These are phyloP conservation scores for Cryoendolithus antarcticus DNA, from an alignment of 2,329 filamentous ascomycete genomes.

Conservation along the genomic window DNA sequence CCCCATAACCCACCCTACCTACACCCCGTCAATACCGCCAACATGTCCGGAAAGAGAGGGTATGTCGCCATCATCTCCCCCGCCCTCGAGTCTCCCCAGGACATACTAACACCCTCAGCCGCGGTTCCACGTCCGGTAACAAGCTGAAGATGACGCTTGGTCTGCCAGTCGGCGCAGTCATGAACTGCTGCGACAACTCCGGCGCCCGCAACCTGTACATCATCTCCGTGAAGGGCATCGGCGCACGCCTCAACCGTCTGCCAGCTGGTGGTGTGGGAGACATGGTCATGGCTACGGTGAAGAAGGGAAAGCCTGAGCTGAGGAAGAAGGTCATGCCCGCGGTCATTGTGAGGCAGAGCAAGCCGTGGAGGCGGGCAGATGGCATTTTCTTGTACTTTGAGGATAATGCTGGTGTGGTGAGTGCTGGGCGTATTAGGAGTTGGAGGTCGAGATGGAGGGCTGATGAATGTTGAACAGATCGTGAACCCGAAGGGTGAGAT, in stretches of 20 bases:
- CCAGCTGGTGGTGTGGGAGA: slow-evolving; percentile 96
- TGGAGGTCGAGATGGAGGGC: slow-evolving; percentile 1
- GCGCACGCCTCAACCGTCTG: slow-evolving; percentile 93
- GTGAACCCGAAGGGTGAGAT: slow-evolving; percentile 99
- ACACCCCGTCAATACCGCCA: background rate
- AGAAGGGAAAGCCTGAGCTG: slow-evolving; percentile 99
- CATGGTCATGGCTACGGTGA: slow-evolving; percentile 99
- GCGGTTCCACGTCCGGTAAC: slow-evolving; percentile 91
- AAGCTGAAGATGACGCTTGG: slow-evolving; percentile 99
- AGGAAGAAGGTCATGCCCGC: slow-evolving; percentile 99
- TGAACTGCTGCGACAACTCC: slow-evolving; percentile 99
- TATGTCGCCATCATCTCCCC: no score
- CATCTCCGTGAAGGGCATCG: slow-evolving; percentile 98
- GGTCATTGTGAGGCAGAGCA: slow-evolving; percentile 96
- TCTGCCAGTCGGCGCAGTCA: slow-evolving; percentile 98
- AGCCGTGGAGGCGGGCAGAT: slow-evolving; percentile 98
- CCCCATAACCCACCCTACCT: background rate
- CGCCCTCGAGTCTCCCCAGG: background rate
- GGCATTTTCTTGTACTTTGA: slow-evolving; percentile 99
- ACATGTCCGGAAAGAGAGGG: background rate
- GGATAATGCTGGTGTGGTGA: slow-evolving; percentile 97
- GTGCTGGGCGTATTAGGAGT: slow-evolving; percentile 34
- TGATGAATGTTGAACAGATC: slow-evolving; percentile 47
- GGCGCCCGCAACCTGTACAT: slow-evolving; percentile 97
- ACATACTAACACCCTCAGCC: slow-evolving; percentile 29